phyloP scores from a whole-genome alignment of 2,329 filamentous ascomycete genomes.

The Aureobasidium lini region DNA sequence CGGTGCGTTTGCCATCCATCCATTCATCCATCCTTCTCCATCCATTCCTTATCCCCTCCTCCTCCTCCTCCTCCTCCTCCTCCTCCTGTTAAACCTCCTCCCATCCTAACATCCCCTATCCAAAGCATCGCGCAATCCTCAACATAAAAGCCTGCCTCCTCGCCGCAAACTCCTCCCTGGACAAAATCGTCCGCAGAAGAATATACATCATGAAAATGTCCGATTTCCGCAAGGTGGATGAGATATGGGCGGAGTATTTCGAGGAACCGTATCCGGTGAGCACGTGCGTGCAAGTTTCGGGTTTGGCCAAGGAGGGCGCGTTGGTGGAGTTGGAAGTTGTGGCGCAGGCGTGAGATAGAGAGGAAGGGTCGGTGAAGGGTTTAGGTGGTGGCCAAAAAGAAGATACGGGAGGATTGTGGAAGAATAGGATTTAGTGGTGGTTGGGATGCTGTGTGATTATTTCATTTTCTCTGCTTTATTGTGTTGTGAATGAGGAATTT shows the following conservation, averaged over 20 bases:
- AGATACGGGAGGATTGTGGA: too few species aligned
- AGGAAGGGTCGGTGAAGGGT: neutral
- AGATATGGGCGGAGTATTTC: constrained; percentile 16
- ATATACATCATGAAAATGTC: constrained; percentile 18
- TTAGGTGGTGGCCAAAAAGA: neutral
- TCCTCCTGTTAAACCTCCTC: too few species aligned
- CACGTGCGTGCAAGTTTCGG: constrained; percentile 18
- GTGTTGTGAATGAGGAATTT: too few species aligned
- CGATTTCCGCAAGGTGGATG: constrained; percentile 17
- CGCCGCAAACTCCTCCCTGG: constrained; percentile 15
- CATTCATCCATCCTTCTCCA: neutral
- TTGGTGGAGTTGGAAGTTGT: constrained; percentile 20
- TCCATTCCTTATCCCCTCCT: neutral
- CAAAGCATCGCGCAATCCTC: constrained; percentile 16
- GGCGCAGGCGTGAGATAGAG: constrained; percentile 11
- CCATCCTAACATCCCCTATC: too few species aligned
- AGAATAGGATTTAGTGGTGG: too few species aligned
- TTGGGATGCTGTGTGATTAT: too few species aligned
- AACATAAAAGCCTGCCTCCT: constrained; percentile 18
- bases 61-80: too few species aligned
- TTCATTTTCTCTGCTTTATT: too few species aligned
- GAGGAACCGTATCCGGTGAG: constrained; percentile 17
- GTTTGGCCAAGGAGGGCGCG: constrained; percentile 18
- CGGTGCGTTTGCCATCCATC: constrained; percentile 24
- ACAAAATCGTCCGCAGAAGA: constrained; percentile 17